Percentiles rank a stretch among this genome's conserved stretches.
Evolutionary conservation across 2,329 filamentous ascomycete genomes (phyloP).

Genomic region (Dactylonectria macrodidyma): DNA sequence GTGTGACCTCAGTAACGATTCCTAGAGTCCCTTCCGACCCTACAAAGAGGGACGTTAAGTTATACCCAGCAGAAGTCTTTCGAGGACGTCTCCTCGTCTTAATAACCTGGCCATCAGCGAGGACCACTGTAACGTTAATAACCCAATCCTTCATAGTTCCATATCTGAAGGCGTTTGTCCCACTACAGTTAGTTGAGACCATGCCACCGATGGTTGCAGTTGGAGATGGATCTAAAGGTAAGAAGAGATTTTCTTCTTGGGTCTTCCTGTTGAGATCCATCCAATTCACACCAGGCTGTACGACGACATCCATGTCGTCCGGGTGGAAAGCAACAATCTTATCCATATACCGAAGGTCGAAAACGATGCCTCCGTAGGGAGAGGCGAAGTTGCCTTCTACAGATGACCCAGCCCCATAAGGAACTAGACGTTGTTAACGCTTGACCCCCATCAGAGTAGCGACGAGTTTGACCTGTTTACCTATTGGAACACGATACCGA

Average conservation of each 20-base stretch:
- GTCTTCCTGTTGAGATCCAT: slow-evolving; percentile 82
- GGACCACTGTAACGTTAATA: slow-evolving; percentile 82
- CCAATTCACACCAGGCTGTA: slow-evolving; percentile 85
- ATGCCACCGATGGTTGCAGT: slow-evolving; percentile 89
- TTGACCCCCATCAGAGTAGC: too few relatives aligned
- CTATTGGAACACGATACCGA: slow-evolving; percentile 18
- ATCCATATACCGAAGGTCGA: slow-evolving; percentile 84
- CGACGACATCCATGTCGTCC: slow-evolving; percentile 76
- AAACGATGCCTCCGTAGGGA: slow-evolving; percentile 80
- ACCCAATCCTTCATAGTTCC: slow-evolving; percentile 94
- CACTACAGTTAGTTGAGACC: slow-evolving; percentile 76
- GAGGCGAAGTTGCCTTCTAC: slow-evolving; percentile 84
- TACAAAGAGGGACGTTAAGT: slow-evolving; percentile 84
- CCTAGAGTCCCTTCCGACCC: slow-evolving; percentile 88
- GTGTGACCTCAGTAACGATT: slow-evolving; percentile 83
- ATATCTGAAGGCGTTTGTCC: slow-evolving; percentile 87
- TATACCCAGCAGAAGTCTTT: slow-evolving; percentile 85
- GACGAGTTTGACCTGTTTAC: background rate
- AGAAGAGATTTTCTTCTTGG: slow-evolving; percentile 79
- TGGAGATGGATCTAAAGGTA: slow-evolving; percentile 87
- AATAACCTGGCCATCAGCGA: slow-evolving; percentile 85
- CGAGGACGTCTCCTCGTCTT: slow-evolving; percentile 84
- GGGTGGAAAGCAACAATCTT: slow-evolving; percentile 78
- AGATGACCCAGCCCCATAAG: slow-evolving; percentile 78
- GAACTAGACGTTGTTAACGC: background rate